These are phyloP conservation scores for Lentinula boryana DNA, from an alignment of 768 basidiomycete species.

Conservation along the genomic window DNA sequence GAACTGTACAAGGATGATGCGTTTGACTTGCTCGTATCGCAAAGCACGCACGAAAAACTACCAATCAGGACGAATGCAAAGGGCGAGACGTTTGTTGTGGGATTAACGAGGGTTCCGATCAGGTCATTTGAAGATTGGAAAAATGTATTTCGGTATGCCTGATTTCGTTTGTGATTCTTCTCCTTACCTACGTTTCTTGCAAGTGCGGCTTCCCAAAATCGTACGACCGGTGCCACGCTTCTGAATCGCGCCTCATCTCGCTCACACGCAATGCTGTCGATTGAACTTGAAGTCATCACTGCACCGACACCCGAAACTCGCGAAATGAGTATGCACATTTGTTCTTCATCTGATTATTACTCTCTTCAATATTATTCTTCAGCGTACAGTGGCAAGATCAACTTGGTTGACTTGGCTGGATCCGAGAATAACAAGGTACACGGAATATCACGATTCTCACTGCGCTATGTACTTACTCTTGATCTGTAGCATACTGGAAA, in stretches of 20 bases:
- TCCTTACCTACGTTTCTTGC: conserved; percentile 1
- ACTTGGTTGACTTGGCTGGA: conserved; percentile 85
- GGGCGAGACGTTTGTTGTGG: conserved; percentile 51
- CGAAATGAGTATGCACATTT: conserved; percentile 42
- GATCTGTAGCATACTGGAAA: conserved; percentile 68
- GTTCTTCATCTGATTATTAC: background rate
- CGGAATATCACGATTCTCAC: background rate
- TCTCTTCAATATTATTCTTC: background rate
- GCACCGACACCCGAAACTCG: conserved; percentile 19
- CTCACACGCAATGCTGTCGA: conserved; percentile 81
- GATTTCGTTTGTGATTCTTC: background rate
- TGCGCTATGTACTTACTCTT: background rate
- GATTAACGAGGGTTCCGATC: conserved; percentile 37
- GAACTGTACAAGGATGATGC: conserved; percentile 92
- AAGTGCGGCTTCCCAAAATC: conserved; percentile 67
- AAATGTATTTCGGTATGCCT: conserved; percentile 35
- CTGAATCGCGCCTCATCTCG: conserved; percentile 82
- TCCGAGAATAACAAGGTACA: conserved; percentile 42
- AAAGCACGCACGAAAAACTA: conserved; percentile 55
- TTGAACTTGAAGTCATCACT: conserved; percentile 59
- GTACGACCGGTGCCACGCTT: conserved; percentile 82
- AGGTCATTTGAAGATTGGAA: conserved; percentile 39
- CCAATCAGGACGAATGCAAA: conserved; percentile 48
- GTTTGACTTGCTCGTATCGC: conserved; percentile 77
- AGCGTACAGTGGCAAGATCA: conserved; percentile 75